phyloP scores from a whole-genome alignment of 352 stramenopile genomes.

The Elongisporangium prolatum region DNA sequence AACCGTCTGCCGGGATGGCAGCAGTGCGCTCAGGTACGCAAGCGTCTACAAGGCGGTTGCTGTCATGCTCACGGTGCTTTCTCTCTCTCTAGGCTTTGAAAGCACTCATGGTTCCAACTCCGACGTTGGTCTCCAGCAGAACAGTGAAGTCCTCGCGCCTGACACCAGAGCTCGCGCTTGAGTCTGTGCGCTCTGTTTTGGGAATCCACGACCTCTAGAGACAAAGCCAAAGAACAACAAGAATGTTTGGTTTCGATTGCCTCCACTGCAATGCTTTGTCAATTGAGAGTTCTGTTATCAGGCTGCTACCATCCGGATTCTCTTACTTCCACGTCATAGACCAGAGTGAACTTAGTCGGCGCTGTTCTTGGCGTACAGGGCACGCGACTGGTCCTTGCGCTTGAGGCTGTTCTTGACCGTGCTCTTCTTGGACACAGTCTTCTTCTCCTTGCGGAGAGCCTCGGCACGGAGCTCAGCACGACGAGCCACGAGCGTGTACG shows the following conservation, averaged over 20 bases:
- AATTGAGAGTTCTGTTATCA: neutral
- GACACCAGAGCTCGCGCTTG: slow-evolving; percentile 15
- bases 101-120: slow-evolving; percentile 7
- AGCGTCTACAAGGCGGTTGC: neutral
- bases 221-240: too few species aligned
- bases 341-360: slow-evolving; percentile 49
- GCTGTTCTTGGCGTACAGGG: slow-evolving; percentile 79
- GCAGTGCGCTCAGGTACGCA: slow-evolving; percentile 31
- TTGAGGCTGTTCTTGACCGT: slow-evolving; percentile 74
- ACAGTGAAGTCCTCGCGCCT: neutral
- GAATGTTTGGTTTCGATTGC: neutral
- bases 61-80: neutral
- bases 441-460: slow-evolving; percentile 87
- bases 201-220: slow-evolving; percentile 4
- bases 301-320: neutral
- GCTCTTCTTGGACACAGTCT: slow-evolving; percentile 80
- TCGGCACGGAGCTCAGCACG: slow-evolving; percentile 86
- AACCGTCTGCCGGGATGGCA: slow-evolving; percentile 27
- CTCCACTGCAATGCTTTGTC: neutral
- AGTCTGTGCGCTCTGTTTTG: slow-evolving; percentile 19
- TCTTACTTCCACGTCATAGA: neutral
- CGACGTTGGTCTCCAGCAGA: neutral
- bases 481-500: slow-evolving; percentile 93
- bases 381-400: slow-evolving; percentile 70
- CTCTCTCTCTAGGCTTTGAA: slow-evolving; percentile 7